Evolutionary conservation across 2,329 filamentous ascomycete genomes (phyloP), one percentile per base, ranked within the genome.

Genomic region (Exophiala sideris): DNA sequence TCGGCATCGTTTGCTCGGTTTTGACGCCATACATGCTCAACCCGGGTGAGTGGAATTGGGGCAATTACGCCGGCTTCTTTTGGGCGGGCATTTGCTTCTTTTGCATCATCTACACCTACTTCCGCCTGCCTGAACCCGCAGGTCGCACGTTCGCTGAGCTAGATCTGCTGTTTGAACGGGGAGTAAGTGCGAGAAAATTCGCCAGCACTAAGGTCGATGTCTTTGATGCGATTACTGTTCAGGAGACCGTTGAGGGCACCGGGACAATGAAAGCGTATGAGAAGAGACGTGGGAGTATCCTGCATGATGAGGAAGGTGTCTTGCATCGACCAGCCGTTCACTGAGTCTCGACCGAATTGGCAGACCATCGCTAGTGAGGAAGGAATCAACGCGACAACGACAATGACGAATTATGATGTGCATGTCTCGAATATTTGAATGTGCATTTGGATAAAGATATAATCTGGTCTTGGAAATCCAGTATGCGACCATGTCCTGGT

Each of bases 11-110:
- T 64, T 89, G 85, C 67, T 86, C 84, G 47, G 86, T 95, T 3
- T 72, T 96, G 38, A 95, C 89, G 0, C 91, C 91, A 0, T 95
- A 95, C 73, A 96, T 96, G 91, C 79, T 64, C 36, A 96, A 96
- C 73, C 89, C 91, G 0, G 79, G 77, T 1, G 87, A 84, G 0
- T 96, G 91, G 91, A 77, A 95, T 71, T 96, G 90, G 91, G 79
- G 83, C 57, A 94, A 94, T 73, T 94, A 82, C 64, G 82, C 90
- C 0, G 90, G 91, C 24, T 95, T 95, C 74, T 95, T 95, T 76
- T 90, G 90, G 88, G 85, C 83, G 11, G 88, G 85, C 0, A 85
- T 89, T 53, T 92, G 88, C 72, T 89, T 90, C 73, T 71, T 84
- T 51, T 94, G 88, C 73, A 83, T 91, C 65, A 73, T 94, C 12